A percentile compares a stretch with the other conserved stretches of the same genome.
Conservation (phyloP, 2,329 filamentous ascomycete species). For the Botryotinia narcissicola region DNA sequence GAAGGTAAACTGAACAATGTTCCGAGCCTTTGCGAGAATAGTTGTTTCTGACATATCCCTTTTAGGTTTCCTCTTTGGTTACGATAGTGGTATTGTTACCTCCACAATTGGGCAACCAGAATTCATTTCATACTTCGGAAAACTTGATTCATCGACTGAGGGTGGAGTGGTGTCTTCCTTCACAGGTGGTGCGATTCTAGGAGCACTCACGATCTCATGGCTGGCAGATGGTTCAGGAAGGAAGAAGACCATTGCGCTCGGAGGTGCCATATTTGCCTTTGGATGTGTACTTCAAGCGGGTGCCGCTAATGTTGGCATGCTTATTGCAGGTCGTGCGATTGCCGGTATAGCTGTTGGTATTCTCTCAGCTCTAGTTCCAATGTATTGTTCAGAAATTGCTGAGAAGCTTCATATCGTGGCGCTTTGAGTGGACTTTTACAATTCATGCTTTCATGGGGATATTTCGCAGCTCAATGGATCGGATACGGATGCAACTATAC, state of each 20-base stretch:
- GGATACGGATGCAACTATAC: constrained; percentile 63
- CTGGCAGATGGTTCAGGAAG: constrained; percentile 43
- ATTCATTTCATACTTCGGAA: neutral
- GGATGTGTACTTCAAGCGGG: constrained; percentile 37
- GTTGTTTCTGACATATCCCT: neutral
- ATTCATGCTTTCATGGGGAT: constrained; percentile 62
- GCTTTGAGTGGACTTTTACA: constrained; percentile 70
- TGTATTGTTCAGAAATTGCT: constrained; percentile 68
- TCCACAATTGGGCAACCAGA: neutral
- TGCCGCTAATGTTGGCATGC: constrained; percentile 57
- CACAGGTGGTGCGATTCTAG: constrained; percentile 76
- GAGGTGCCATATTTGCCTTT: constrained; percentile 23
- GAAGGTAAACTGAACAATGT: neutral
- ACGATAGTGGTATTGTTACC: neutral
- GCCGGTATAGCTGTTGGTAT: constrained; percentile 77
- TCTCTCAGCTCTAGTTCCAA: constrained; percentile 74
- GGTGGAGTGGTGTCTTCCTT: constrained; percentile 51
- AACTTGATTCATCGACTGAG: neutral
- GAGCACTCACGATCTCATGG: constrained; percentile 43
- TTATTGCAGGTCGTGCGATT: constrained; percentile 63
- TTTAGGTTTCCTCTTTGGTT: neutral
- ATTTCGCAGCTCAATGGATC: constrained; percentile 65
- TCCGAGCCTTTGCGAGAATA: neutral
- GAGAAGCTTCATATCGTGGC: constrained; percentile 66
- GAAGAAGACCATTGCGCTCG: constrained; percentile 28